These are phyloP conservation scores for Porogramme epimiltina DNA, from an alignment of 1,284 basidiomycete species.

Conservation along the genomic window DNA sequence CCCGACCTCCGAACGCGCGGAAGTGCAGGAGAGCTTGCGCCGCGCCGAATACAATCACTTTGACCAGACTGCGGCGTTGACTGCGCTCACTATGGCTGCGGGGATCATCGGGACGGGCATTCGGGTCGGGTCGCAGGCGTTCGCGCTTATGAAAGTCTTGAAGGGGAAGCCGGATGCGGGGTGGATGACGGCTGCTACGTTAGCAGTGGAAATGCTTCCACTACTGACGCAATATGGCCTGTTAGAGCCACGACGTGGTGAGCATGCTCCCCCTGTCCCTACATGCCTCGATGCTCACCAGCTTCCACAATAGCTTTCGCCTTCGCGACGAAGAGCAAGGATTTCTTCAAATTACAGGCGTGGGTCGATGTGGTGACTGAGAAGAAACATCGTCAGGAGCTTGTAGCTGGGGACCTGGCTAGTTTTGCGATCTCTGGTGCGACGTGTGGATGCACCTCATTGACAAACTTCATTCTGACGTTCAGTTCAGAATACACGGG, in stretches of 20 bases:
- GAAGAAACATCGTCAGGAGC: constrained; percentile 65
- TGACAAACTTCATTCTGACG: background rate
- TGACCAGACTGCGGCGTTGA: constrained; percentile 51
- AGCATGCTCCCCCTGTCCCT: background rate
- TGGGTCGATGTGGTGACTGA: constrained; percentile 55
- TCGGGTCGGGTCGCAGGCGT: constrained; percentile 59
- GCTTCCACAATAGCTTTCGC: constrained; percentile 22
- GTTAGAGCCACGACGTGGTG: constrained; percentile 8
- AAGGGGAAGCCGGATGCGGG: constrained; percentile 64
- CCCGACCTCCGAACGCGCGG: constrained; percentile 69
- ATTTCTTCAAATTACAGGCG: constrained; percentile 65
- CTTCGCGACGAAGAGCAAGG: constrained; percentile 60
- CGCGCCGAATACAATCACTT: constrained; percentile 34
- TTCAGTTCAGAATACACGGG: constrained; percentile 15
- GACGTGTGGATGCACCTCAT: background rate
- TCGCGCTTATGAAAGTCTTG: constrained; percentile 60
- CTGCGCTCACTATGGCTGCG: constrained; percentile 48
- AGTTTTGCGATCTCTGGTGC: constrained; percentile 43
- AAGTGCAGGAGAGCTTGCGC: constrained; percentile 62
- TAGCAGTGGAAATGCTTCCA: constrained; percentile 30
- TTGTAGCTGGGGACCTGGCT: constrained; percentile 67
- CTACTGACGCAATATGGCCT: constrained; percentile 11
- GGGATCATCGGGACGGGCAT: constrained; percentile 46
- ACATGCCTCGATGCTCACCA: too few relatives aligned
- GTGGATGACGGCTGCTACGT: constrained; percentile 57